Evolutionary conservation across 2,329 filamentous ascomycete species (phyloP).

Genomic region (Pseudogymnoascus sp.): DNA sequence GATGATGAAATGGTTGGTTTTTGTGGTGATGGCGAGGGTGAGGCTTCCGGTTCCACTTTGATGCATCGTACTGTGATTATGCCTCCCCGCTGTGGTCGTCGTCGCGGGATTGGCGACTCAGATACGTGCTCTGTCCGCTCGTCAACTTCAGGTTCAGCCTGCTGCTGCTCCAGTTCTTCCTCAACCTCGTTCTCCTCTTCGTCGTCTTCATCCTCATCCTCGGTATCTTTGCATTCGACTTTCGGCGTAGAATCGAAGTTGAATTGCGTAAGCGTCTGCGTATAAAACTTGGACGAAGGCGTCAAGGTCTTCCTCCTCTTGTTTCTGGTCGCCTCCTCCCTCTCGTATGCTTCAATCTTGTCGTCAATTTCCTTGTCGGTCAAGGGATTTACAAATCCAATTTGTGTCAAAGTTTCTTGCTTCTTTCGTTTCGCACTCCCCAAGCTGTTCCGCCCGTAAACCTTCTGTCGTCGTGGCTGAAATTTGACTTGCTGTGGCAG

Average conservation of each 20-base stretch:
- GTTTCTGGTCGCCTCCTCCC: background rate
- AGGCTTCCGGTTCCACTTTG: background rate
- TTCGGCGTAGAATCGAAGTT: constrained; percentile 21
- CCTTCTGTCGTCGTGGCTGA: constrained; percentile 1
- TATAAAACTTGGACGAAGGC: constrained; percentile 44
- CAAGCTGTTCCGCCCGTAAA: background rate
- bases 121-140: background rate
- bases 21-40: background rate
- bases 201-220: background rate
- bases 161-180: background rate
- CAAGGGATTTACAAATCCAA: background rate
- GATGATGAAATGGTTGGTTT: background rate
- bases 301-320: constrained; percentile 2
- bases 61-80: constrained; percentile 3
- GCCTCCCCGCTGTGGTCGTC: background rate
- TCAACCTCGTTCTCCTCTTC: background rate
- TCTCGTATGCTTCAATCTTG: constrained; percentile 8
- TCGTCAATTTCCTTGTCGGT: constrained; percentile 2
- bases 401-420: constrained; percentile 9
- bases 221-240: background rate
- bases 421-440: background rate
- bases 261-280: constrained; percentile 57
- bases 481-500: background rate
- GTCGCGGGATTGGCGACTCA: background rate
- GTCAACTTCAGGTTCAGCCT: background rate